Base-by-base conservation (phyloP, 1,139 yeast species). In the Geotrichum cucujoidarum region DNA sequence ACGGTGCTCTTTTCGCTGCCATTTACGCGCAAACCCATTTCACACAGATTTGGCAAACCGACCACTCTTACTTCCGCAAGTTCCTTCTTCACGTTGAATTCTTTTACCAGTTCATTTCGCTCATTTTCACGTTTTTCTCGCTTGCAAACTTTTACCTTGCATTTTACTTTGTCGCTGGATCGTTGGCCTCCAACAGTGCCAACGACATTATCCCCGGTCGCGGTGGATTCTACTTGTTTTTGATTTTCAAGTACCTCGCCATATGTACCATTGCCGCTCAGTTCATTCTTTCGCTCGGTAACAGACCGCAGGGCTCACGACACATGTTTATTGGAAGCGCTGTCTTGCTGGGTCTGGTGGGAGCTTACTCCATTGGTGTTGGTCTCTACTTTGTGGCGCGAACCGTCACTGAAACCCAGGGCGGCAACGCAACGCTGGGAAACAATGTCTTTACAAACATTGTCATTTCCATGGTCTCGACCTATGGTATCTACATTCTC, bases 261-360 rank as follows among this genome's bases (percentile, higher is more conserved):
- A 77, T 89, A 50, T 82, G 95, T 65, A 83, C 83, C 27, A 72
- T 92, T 57, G 81, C 94, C 2, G 80, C 95, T 6, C 80, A 89
- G 66, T 87, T 92, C 60, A 82, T 92, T 56, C 86, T 89, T 36
- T 88, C 97, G 1, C 84, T 90, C 75, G 98, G 97, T 56, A 92
- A 92, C 61, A 76, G 97, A 60, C 98, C 98, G 1, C 97, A 90
- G 60, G 90, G 89, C 37, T 96, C 97, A 0, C 79, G 78, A 52
- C 78, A 75, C 40, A 67, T 90, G 48, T 92, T 89, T 67, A 75
- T 86, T 58, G 68, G 76, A 0, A 76, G 92, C 40, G 85, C 90
- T 67, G 72, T 81, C 1, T 65, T 88, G 36, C 70, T 92, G 51
- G 83, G 94, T 0, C 55, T 86, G 11, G 87, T 95, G 64, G 90